Conservation (phyloP, 345 rosid species). For the Raphanus sativus region DNA sequence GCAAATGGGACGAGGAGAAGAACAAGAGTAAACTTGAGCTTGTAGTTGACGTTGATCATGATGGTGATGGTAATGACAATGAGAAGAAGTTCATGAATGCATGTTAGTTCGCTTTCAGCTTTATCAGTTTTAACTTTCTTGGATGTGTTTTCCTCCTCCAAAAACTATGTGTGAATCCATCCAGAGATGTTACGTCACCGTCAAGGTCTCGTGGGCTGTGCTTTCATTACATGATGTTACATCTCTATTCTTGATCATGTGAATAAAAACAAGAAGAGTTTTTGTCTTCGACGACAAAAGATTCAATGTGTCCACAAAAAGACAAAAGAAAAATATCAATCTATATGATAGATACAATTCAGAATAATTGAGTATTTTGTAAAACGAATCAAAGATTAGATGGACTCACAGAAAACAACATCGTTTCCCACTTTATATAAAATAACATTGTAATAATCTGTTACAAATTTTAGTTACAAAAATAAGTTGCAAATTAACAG, state of each 20-base stretch:
- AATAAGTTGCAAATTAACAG: not conserved
- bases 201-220: constrained; percentile 13
- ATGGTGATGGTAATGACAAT: constrained; percentile 27
- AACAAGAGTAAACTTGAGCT: constrained; percentile 38
- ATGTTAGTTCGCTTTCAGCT: constrained; percentile 10
- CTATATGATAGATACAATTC: not conserved
- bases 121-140: not conserved
- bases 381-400: not conserved
- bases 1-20: constrained; percentile 49
- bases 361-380: not conserved
- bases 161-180: not conserved
- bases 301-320: not conserved
- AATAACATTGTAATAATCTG: not conserved
- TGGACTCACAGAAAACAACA: not conserved
- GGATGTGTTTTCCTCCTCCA: not conserved
- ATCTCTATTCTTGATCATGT: constrained; percentile 15
- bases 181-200: not conserved
- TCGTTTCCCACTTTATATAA: not conserved
- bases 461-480: no score
- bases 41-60: constrained; percentile 11
- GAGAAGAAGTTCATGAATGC: constrained; percentile 33
- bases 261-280: not conserved
- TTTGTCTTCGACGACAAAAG: not conserved
- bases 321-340: not conserved
- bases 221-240: constrained; percentile 7